Evolutionary conservation across 179 eudicot species (phyloP).

Genomic region (Silene vulgaris): DNA sequence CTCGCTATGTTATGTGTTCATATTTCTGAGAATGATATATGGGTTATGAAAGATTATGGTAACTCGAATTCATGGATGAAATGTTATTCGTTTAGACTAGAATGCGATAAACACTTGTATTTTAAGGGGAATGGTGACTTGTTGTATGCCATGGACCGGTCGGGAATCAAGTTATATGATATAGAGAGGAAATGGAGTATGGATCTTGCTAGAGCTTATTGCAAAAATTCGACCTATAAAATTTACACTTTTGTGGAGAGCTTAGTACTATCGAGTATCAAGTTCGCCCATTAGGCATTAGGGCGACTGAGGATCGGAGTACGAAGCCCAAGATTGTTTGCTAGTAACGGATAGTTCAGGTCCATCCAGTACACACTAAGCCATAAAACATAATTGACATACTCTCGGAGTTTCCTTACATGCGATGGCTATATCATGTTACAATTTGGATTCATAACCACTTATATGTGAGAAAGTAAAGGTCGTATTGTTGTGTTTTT

Average conservation of each 20-base stretch:
- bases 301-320: no score
- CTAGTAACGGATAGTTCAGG: no score
- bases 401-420: no score
- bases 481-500: no score
- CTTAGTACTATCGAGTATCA: conserved; percentile 1
- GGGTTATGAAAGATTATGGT: conserved; percentile 32
- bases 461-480: no score
- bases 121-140: conserved; percentile 22
- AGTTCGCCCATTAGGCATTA: no score
- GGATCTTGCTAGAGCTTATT: conserved; percentile 23
- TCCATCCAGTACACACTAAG: no score
- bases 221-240: conserved; percentile 6
- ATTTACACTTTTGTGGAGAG: conserved; percentile 21
- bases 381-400: no score
- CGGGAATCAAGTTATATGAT: conserved; percentile 27
- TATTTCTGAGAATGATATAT: background rate
- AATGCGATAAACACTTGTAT: conserved; percentile 9
- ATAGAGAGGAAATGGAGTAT: conserved; percentile 7
- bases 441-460: no score
- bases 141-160: conserved; percentile 15
- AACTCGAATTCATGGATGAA: conserved; percentile 22
- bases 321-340: no score
- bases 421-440: no score
- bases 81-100: conserved; percentile 6
- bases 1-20: conserved; percentile 19